Base-by-base conservation (phyloP, 768 basidiomycete species). In the Tylopilus sp. region DNA sequence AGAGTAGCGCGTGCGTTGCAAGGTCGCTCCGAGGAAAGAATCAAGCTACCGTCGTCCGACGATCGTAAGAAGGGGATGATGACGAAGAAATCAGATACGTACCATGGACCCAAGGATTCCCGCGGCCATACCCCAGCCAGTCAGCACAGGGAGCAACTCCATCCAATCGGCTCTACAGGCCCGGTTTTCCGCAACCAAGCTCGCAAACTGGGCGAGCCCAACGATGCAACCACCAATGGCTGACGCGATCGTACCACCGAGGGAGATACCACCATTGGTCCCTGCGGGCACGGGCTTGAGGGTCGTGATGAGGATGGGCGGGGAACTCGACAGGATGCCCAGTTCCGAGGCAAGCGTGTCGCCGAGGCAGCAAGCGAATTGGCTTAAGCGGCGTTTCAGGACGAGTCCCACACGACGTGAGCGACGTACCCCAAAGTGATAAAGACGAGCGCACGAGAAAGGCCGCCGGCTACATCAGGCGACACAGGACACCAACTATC, bases 271-370 rank as follows among this genome's bases (percentile, higher is more conserved):
- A 4, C 95, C 95, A 62, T 98, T 97, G 11, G 95, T 97, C 3
- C 95, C 95, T 2, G 86, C 85, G 2, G 93, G 93, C 0, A 93
- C 90, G 1, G 71, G 59, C 58, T 78, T 79, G 48, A 87, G 69
- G 5, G 89, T 93, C 6, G 92, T 95, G 60, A 97, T 80, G 30
- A 96, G 80, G 43, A 84, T 65, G 30, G 95, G 90, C 4, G 77
- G 77, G 14, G 79, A 74, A 33, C 65, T 67, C 24, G 92, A 87
- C 38, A 97, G 76, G 57, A 97, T 93, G 30, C 95, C 95, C 22
- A 97, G 79, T 71, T 97, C 95, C 10, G 92, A 95, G 1, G 93
- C 93, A 3, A 98, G 82, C 0, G 94, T 97, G 62, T 97, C 94
- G 6, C 91, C 94, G 10, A 94, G 76, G 65, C 89, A 92, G 69